phyloP scores from a whole-genome alignment of 371 early-diverging fungal species.

The Edhazardia aedis region DNA sequence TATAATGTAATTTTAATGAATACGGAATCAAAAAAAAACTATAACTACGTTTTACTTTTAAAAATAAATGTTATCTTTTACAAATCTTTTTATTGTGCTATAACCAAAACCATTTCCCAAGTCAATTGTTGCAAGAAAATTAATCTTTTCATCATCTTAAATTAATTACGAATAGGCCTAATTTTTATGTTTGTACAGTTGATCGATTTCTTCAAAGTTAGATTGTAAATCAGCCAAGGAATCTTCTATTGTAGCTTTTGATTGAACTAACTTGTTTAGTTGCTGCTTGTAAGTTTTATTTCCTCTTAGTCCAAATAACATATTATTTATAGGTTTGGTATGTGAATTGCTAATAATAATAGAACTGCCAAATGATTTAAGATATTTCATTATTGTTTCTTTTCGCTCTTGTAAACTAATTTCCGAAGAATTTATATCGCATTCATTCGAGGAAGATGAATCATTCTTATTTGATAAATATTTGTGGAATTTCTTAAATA shows the following conservation, averaged over 20 bases:
- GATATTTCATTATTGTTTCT: background rate
- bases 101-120: no score
- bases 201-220: no score
- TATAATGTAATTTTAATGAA: no score
- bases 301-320: background rate
- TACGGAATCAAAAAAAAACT: no score
- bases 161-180: no score
- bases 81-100: no score
- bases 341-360: background rate
- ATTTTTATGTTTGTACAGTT: no score
- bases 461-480: background rate
- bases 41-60: no score
- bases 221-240: no score
- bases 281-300: background rate
- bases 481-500: conserved; percentile 13
- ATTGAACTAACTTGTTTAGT: background rate
- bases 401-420: background rate
- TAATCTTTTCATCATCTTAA: no score
- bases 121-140: no score
- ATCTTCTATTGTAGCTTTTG: background rate
- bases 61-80: no score
- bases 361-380: background rate
- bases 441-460: background rate
- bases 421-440: background rate
- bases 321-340: background rate